A percentile compares a stretch with the other conserved stretches of the same genome.
Evolutionary conservation across 1,284 basidiomycete genomes (phyloP).

Genomic region (Cutaneotrichosporon sp.): DNA sequence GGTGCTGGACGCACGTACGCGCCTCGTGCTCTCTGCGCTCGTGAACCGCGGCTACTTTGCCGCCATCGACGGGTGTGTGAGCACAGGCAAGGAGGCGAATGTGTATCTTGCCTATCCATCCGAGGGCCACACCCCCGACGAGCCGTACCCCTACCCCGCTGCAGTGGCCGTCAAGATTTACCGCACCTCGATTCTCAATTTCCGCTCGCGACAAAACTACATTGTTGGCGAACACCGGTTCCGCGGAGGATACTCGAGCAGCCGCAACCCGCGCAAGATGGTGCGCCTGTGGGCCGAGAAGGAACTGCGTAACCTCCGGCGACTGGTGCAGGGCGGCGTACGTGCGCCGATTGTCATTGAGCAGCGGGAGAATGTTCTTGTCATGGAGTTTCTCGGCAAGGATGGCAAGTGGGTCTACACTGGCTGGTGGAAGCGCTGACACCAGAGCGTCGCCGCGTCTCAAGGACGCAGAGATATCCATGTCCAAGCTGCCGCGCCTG

Average conservation of each 20-base stretch:
- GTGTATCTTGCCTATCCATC: slow-evolving; percentile 81
- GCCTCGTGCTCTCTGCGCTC: slow-evolving; percentile 88
- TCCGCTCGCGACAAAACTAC: slow-evolving; percentile 94
- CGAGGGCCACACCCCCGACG: slow-evolving; percentile 49
- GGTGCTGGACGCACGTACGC: slow-evolving; percentile 83
- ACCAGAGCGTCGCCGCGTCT: slow-evolving; percentile 78
- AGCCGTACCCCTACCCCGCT: slow-evolving; percentile 53
- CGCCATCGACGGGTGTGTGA: slow-evolving; percentile 87
- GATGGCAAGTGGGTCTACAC: slow-evolving; percentile 49
- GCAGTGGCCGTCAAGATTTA: slow-evolving; percentile 93
- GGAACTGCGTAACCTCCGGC: slow-evolving; percentile 91
- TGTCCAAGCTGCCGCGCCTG: slow-evolving; percentile 51
- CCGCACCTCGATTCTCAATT: slow-evolving; percentile 95
- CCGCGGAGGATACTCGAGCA: slow-evolving; percentile 79
- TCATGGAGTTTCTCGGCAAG: slow-evolving; percentile 89
- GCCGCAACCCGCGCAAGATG: slow-evolving; percentile 95
- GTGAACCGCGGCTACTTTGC: slow-evolving; percentile 77
- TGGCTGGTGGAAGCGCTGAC: neutral
- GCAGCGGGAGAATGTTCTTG: slow-evolving; percentile 92
- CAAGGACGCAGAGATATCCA: slow-evolving; percentile 74
- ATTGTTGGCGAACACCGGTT: slow-evolving; percentile 88
- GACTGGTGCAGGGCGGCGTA: slow-evolving; percentile 74
- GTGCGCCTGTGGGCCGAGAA: slow-evolving; percentile 98
- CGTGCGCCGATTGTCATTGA: slow-evolving; percentile 83
- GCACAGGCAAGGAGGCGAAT: slow-evolving; percentile 94